Percentiles rank a stretch among this genome's conserved stretches.
Evolutionary conservation across 2,329 filamentous ascomycete genomes (phyloP).

Genomic region (Dactylonectria estremocensis): DNA sequence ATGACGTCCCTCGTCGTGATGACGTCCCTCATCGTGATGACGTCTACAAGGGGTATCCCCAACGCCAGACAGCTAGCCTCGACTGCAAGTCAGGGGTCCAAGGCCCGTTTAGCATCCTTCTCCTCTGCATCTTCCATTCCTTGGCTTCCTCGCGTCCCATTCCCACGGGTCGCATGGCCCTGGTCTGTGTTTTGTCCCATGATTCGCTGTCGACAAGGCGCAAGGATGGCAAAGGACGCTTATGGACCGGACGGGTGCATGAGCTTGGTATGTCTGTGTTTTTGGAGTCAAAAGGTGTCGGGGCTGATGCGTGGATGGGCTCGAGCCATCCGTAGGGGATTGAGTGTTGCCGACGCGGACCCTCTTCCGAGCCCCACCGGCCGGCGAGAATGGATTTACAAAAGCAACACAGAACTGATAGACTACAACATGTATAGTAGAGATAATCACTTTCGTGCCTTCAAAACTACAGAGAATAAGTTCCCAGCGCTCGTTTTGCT

Average conservation of each 20-base stretch:
- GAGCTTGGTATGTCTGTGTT: neutral
- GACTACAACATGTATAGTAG: neutral
- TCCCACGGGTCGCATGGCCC: neutral
- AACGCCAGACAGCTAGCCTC: neutral
- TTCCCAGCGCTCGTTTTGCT: neutral
- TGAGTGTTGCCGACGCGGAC: neutral
- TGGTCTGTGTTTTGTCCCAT: neutral
- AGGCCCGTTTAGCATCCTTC: neutral
- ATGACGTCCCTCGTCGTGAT: neutral
- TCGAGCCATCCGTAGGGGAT: neutral
- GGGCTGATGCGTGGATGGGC: too few relatives aligned
- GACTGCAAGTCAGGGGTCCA: neutral
- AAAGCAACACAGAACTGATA: neutral
- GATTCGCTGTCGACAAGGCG: neutral
- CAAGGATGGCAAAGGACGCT: neutral
- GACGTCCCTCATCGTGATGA: neutral
- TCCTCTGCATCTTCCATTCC: neutral
- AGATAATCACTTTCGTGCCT: neutral
- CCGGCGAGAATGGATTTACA: neutral
- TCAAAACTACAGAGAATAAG: neutral
- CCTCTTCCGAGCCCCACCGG: neutral
- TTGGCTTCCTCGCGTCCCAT: neutral
- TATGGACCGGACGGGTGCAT: neutral
- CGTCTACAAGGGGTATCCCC: neutral
- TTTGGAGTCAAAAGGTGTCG: too few relatives aligned